A percentile compares a stretch with the other conserved stretches of the same genome.
Conservation (phyloP, 768 basidiomycete genomes). For the Boletus barrowsii region DNA sequence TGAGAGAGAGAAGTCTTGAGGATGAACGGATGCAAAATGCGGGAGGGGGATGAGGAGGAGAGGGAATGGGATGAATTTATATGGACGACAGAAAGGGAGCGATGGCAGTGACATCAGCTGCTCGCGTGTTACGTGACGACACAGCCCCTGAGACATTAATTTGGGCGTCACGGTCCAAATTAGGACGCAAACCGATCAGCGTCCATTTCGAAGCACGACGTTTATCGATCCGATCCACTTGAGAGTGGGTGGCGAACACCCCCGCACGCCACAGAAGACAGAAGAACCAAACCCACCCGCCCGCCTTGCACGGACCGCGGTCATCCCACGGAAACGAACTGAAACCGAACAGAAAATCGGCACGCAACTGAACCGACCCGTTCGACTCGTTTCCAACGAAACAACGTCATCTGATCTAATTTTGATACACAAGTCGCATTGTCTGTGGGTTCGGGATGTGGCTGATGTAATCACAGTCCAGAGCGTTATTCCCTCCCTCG, state of each 20-base stretch:
- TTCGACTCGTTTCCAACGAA: slow-evolving; percentile 21
- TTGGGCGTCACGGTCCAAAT: slow-evolving; percentile 9
- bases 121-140: slow-evolving; percentile 21
- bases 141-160: slow-evolving; percentile 29
- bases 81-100: slow-evolving; percentile 25
- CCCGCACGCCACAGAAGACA: slow-evolving; percentile 22
- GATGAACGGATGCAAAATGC: slow-evolving; percentile 7
- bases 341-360: slow-evolving; percentile 1
- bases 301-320: slow-evolving; percentile 8
- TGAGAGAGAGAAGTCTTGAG: neutral
- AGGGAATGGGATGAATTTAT: slow-evolving; percentile 26
- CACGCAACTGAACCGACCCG: neutral
- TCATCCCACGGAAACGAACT: slow-evolving; percentile 10
- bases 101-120: slow-evolving; percentile 34
- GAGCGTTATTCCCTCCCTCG: neutral
- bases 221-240: slow-evolving; percentile 22
- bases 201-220: slow-evolving; percentile 1
- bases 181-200: slow-evolving; percentile 9
- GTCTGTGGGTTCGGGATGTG: no score
- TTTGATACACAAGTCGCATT: neutral
- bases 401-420: slow-evolving; percentile 23
- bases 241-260: neutral
- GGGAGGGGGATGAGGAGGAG: neutral
- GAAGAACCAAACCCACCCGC: neutral
- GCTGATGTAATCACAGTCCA: slow-evolving; percentile 1